phyloP scores from a whole-genome alignment of 2,329 filamentous ascomycete genomes.

The Cytospora paraplurivora region DNA sequence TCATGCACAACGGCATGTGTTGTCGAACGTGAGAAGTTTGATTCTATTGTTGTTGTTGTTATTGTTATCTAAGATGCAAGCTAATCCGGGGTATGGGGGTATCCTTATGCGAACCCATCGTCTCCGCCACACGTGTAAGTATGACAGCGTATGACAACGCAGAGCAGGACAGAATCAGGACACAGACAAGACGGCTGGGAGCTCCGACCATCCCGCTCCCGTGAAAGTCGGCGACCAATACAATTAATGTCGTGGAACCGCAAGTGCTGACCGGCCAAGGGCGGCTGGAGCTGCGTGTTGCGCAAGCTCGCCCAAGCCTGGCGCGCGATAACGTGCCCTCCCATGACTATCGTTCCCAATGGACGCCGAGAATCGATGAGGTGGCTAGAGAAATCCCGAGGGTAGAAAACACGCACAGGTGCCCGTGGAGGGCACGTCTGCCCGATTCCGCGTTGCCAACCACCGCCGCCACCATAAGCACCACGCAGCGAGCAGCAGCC shows the following conservation, averaged over 20 bases:
- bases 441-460: not conserved
- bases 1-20: not conserved
- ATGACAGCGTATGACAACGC: constrained; percentile 12
- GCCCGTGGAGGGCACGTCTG: not conserved
- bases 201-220: constrained; percentile 7
- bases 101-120: constrained; percentile 25
- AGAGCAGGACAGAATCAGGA: constrained; percentile 7
- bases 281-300: not conserved
- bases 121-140: not conserved
- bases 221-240: constrained; percentile 2
- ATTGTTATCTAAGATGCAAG: constrained; percentile 1
- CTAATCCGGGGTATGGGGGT: constrained; percentile 22
- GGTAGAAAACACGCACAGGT: not conserved
- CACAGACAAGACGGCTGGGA: constrained; percentile 7
- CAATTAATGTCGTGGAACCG: constrained; percentile 1
- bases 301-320: not conserved
- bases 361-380: not conserved
- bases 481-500: constrained; percentile 6
- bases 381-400: not conserved
- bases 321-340: not conserved
- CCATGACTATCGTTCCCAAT: not conserved
- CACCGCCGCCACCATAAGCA: not conserved
- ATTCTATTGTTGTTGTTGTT: not conserved
- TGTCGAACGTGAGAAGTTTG: not conserved
- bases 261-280: constrained; percentile 1